These are phyloP conservation scores for Tilletia walkeri DNA, from an alignment of 1,284 basidiomycete species.

Conservation along the genomic window DNA sequence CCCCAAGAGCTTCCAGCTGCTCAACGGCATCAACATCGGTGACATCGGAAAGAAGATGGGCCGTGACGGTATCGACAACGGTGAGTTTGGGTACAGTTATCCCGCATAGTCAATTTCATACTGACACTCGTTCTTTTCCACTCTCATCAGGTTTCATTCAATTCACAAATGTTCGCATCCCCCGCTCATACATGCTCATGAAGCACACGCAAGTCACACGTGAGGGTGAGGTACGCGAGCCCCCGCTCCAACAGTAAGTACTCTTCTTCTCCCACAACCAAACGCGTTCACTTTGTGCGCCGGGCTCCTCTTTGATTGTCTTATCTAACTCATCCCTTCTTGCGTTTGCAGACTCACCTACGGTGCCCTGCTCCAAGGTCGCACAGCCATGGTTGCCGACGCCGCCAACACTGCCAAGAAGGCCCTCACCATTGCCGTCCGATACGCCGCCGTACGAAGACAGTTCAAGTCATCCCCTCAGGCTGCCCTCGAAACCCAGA, in stretches of 20 bases:
- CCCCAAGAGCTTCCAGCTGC: conserved; percentile 57
- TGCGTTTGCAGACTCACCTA: conserved; percentile 58
- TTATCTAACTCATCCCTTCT: background rate
- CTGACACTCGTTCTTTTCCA: conserved; percentile 32
- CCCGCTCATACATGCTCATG: conserved; percentile 64
- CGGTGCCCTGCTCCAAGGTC: conserved; percentile 62
- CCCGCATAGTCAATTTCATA: conserved; percentile 19
- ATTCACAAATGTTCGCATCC: conserved; percentile 64
- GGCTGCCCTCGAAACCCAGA: conserved; percentile 59
- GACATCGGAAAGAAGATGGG: conserved; percentile 67
- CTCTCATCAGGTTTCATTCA: conserved; percentile 5
- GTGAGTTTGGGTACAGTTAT: conserved; percentile 24
- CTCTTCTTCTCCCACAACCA: background rate
- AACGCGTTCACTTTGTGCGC: background rate
- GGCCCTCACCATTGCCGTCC: conserved; percentile 62
- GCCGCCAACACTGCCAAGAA: conserved; percentile 61
- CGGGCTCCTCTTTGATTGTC: no score
- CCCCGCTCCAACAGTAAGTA: conserved; percentile 60
- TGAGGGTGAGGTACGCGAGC: conserved; percentile 58
- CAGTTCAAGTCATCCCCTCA: conserved; percentile 60
- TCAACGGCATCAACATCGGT: conserved; percentile 62
- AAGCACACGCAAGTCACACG: conserved; percentile 64
- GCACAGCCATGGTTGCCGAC: conserved; percentile 63
- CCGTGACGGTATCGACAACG: conserved; percentile 61
- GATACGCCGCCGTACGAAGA: conserved; percentile 63